A percentile compares a stretch with the other conserved stretches of the same genome.
Evolutionary conservation across 495 filamentous ascomycete genomes (phyloP).

Genomic region (Amniculicola lignicola): DNA sequence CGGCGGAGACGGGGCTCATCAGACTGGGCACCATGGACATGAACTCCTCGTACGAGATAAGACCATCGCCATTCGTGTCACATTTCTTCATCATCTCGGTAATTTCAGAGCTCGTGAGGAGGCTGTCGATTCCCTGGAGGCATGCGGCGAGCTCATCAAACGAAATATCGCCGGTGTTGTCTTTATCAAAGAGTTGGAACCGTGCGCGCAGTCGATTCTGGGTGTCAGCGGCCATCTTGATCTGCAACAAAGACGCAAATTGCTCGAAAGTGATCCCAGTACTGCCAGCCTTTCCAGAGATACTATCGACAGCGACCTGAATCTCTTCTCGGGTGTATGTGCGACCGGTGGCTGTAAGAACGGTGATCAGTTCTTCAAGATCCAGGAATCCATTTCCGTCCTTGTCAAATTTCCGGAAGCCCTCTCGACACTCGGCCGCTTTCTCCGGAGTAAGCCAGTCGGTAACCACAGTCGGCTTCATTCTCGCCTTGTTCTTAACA

Average conservation of each 20-base stretch:
- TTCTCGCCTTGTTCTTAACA: slow-evolving; percentile 13
- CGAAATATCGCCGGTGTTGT: slow-evolving; percentile 16
- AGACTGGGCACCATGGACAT: slow-evolving; percentile 11
- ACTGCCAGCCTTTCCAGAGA: slow-evolving; percentile 1
- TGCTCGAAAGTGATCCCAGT: slow-evolving; percentile 14
- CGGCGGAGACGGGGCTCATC: neutral
- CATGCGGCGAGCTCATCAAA: slow-evolving; percentile 13
- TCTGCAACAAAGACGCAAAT: slow-evolving; percentile 13
- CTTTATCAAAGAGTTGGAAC: slow-evolving; percentile 15
- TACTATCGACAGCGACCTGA: slow-evolving; percentile 11
- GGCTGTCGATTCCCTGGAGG: slow-evolving; percentile 9
- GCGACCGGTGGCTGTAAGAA: slow-evolving; percentile 6
- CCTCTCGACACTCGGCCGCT: slow-evolving; percentile 16
- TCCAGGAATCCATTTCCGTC: slow-evolving; percentile 22
- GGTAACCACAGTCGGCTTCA: slow-evolving; percentile 5
- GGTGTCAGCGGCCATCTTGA: slow-evolving; percentile 9
- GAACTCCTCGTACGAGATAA: slow-evolving; percentile 20
- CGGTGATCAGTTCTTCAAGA: slow-evolving; percentile 10
- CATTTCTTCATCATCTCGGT: slow-evolving; percentile 20
- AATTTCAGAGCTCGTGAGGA: slow-evolving; percentile 12
- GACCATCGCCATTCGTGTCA: slow-evolving; percentile 9
- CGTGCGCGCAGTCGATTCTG: slow-evolving; percentile 6
- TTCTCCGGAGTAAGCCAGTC: slow-evolving; percentile 17
- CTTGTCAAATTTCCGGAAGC: slow-evolving; percentile 21
- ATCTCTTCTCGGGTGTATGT: neutral